These are phyloP conservation scores for Sarocladium kiliense DNA, from an alignment of 2,329 filamentous ascomycete species.

Conservation along the genomic window DNA sequence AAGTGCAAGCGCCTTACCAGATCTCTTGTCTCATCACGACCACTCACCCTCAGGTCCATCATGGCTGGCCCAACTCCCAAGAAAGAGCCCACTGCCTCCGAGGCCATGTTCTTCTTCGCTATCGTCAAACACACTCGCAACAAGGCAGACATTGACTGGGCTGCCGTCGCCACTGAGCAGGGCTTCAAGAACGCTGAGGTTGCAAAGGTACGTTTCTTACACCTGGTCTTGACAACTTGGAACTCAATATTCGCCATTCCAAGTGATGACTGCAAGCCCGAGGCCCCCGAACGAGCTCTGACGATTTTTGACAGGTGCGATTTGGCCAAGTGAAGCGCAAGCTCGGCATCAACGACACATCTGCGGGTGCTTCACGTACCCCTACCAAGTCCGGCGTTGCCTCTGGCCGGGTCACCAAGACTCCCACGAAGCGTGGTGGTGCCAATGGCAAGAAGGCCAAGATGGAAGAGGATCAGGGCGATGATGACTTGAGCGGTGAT, in stretches of 20 bases:
- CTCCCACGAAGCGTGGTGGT: constrained; percentile 13
- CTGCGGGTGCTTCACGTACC: constrained; percentile 11
- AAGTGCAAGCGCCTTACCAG: no score
- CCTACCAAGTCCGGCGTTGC: not conserved
- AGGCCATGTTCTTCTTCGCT: constrained; percentile 39
- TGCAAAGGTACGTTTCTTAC: constrained; percentile 33
- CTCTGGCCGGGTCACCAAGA: constrained; percentile 8
- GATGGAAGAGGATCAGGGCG: constrained; percentile 11
- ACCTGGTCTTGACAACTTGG: not conserved
- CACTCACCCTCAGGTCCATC: not conserved
- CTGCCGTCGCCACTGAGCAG: constrained; percentile 33
- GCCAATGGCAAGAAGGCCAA: constrained; percentile 17
- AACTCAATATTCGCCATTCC: no score
- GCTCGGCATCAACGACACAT: constrained; percentile 30
- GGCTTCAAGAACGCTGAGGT: constrained; percentile 40
- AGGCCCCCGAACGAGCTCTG: not conserved
- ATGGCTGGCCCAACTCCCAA: constrained; percentile 24
- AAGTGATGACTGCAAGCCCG: no score
- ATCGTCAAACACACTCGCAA: constrained; percentile 38
- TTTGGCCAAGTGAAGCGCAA: constrained; percentile 47
- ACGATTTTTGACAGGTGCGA: constrained; percentile 28
- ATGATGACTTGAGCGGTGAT: not conserved
- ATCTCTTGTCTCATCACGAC: no score
- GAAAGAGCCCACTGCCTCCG: constrained; percentile 32
- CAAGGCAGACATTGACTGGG: constrained; percentile 44